Percentiles rank a stretch among this genome's conserved stretches.
Evolutionary conservation across 768 basidiomycete genomes (phyloP).

Genomic region (Nevesoporus exiguus): DNA sequence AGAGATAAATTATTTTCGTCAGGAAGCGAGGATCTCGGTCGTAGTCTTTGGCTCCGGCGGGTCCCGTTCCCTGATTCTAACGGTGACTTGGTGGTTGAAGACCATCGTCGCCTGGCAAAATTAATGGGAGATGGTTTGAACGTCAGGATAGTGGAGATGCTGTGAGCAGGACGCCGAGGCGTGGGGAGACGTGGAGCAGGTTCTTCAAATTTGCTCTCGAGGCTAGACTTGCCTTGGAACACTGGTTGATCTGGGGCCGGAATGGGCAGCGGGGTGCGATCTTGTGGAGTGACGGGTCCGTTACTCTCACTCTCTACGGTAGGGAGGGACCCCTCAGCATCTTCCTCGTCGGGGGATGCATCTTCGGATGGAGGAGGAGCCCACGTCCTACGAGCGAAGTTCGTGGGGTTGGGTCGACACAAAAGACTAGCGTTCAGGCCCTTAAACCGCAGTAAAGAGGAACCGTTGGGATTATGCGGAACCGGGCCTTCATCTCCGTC

Average conservation of each 20-base stretch:
- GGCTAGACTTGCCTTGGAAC: slow-evolving; percentile 16
- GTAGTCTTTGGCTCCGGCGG: slow-evolving; percentile 35
- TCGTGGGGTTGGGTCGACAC: slow-evolving; percentile 58
- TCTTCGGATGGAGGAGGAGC: slow-evolving; percentile 38
- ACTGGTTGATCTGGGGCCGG: slow-evolving; percentile 31
- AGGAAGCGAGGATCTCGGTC: slow-evolving; percentile 28
- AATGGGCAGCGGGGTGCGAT: slow-evolving; percentile 42
- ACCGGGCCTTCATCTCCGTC: slow-evolving; percentile 28
- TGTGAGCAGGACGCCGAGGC: slow-evolving; percentile 19
- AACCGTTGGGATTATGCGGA: slow-evolving; percentile 25
- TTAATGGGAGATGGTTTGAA: slow-evolving; percentile 63
- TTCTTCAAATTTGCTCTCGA: slow-evolving; percentile 22
- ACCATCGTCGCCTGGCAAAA: slow-evolving; percentile 63
- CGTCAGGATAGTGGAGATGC: slow-evolving; percentile 42
- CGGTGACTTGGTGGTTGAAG: slow-evolving; percentile 37
- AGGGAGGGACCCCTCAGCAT: slow-evolving; percentile 31
- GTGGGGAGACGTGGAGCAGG: slow-evolving; percentile 21
- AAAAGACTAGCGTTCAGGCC: slow-evolving; percentile 45
- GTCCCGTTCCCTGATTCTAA: slow-evolving; percentile 33
- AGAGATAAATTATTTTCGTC: slow-evolving; percentile 32
- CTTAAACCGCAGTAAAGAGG: slow-evolving; percentile 29
- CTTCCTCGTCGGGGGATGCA: slow-evolving; percentile 33
- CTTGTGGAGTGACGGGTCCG: slow-evolving; percentile 58
- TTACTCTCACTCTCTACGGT: slow-evolving; percentile 46
- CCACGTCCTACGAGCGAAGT: slow-evolving; percentile 59